Conservation (phyloP, 2,329 filamentous ascomycete species). For the Colletotrichum agaves region DNA sequence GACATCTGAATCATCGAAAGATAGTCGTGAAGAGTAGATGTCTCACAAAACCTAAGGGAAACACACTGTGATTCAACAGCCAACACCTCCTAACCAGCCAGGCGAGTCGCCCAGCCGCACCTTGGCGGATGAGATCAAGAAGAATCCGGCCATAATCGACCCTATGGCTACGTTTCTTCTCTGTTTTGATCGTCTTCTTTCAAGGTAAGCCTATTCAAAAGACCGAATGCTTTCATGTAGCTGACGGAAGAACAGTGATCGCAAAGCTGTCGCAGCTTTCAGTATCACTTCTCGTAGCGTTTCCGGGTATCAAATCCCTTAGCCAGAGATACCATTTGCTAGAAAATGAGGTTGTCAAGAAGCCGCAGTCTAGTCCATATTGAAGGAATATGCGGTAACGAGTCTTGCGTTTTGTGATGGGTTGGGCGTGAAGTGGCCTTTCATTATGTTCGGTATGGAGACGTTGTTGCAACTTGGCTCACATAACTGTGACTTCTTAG, state of each 20-base stretch:
- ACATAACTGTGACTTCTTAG: too few relatives aligned
- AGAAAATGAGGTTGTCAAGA: background rate
- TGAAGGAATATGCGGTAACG: background rate
- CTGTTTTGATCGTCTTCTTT: background rate
- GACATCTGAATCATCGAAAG: too few relatives aligned
- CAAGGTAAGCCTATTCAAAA: background rate
- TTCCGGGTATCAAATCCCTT: background rate
- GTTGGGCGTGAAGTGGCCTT: too few relatives aligned
- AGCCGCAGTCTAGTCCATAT: background rate
- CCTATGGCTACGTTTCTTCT: background rate
- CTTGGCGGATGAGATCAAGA: background rate
- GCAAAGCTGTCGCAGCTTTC: background rate
- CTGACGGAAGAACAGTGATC: background rate
- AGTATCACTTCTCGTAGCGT: background rate
- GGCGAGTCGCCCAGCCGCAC: background rate
- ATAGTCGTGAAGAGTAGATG: too few relatives aligned
- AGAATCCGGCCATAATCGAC: background rate
- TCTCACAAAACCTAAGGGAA: too few relatives aligned
- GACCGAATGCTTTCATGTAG: too few relatives aligned
- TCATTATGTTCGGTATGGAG: too few relatives aligned
- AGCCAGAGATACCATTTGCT: background rate
- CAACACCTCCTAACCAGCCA: background rate
- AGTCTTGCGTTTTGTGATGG: background rate
- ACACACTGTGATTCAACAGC: too few relatives aligned
- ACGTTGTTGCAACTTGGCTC: too few relatives aligned